Evolutionary conservation across 2,329 filamentous ascomycete species (phyloP).

Genomic region (Xylaria sp.): DNA sequence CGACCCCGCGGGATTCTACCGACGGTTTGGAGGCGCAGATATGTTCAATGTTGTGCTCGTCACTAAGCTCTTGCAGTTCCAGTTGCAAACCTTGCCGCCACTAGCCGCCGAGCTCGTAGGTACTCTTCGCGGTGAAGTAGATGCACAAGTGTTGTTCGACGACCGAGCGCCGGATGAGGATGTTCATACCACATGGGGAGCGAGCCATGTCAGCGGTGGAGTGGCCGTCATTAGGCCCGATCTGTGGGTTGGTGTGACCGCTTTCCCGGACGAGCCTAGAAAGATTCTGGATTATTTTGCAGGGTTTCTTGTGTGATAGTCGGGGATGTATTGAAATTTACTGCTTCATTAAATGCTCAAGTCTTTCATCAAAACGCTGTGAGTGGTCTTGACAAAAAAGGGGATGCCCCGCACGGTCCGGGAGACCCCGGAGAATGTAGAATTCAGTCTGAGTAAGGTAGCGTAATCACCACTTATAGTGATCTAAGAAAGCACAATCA

Average conservation of each 20-base stretch:
- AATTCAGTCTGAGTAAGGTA: too few species aligned
- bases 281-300: conserved; percentile 7
- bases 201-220: conserved; percentile 24
- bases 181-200: conserved; percentile 24
- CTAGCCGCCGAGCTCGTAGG: not conserved
- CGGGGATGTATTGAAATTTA: too few species aligned
- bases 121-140: not conserved
- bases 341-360: too few species aligned
- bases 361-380: too few species aligned
- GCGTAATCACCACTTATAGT: too few species aligned
- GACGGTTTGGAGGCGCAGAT: conserved; percentile 32
- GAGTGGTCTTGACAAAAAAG: too few species aligned
- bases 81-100: conserved; percentile 19
- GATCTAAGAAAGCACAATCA: too few species aligned
- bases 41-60: conserved; percentile 42
- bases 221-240: conserved; percentile 28
- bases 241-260: conserved; percentile 25
- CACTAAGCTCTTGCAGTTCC: conserved; percentile 36
- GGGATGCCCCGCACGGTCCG: too few species aligned
- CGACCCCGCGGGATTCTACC: conserved; percentile 34
- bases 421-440: too few species aligned
- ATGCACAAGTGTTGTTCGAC: conserved; percentile 21
- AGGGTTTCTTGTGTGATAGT: not conserved
- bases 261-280: conserved; percentile 11
- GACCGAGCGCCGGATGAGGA: conserved; percentile 30